Conservation (phyloP, 306 rosid genomes). For the Trichosanthes truncata region DNA sequence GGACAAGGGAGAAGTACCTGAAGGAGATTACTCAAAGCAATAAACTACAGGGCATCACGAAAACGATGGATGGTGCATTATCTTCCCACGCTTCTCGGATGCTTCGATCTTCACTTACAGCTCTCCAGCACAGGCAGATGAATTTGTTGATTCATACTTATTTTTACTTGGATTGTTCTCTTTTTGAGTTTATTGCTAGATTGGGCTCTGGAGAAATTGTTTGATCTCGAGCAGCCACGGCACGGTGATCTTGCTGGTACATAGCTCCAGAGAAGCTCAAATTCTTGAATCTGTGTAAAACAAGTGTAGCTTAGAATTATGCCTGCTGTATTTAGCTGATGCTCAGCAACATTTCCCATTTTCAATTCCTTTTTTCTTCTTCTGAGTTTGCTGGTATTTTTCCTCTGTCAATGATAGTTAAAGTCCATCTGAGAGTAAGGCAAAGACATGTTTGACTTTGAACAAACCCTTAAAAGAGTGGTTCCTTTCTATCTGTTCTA, state of each 20-base stretch:
- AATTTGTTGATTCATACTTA: constrained; percentile 61
- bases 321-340: constrained; percentile 2
- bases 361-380: background rate
- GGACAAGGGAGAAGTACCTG: constrained; percentile 17
- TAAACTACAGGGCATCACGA: constrained; percentile 9
- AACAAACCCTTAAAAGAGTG: background rate
- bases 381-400: background rate
- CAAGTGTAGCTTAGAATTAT: background rate
- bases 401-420: background rate
- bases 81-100: constrained; percentile 21
- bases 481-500: background rate
- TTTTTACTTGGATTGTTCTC: constrained; percentile 32
- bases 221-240: background rate
- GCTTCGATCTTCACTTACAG: constrained; percentile 18
- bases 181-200: constrained; percentile 41
- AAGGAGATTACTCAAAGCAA: constrained; percentile 4
- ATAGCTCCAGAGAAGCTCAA: constrained; percentile 1
- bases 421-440: background rate
- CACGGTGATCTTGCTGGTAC: background rate
- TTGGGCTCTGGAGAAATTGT: constrained; percentile 38
- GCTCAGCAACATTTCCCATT: constrained; percentile 7
- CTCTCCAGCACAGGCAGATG: constrained; percentile 27
- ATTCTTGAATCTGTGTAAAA: constrained; percentile 8
- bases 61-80: constrained; percentile 18
- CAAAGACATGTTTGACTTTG: background rate